phyloP scores from a whole-genome alignment of 345 rosid species.

The Citrus reticulata region DNA sequence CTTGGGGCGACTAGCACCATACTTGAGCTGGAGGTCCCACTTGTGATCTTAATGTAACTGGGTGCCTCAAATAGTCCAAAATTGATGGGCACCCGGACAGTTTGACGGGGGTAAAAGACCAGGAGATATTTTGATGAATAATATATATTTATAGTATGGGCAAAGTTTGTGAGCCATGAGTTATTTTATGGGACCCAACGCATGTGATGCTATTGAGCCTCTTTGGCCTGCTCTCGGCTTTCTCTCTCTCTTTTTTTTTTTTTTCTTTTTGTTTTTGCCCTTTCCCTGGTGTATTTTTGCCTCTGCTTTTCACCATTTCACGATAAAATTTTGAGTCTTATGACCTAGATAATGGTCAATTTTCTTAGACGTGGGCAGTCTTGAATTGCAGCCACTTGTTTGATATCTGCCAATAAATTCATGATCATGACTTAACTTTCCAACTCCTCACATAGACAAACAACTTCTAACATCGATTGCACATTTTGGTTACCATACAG shows the following conservation, averaged over 20 bases:
- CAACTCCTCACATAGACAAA: neutral
- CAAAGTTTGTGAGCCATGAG: constrained; percentile 9
- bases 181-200: constrained; percentile 23
- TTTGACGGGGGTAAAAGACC: neutral
- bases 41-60: no score
- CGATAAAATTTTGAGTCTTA: neutral
- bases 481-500: no score
- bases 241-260: neutral
- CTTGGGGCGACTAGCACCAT: no score
- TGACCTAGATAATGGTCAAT: neutral
- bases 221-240: neutral
- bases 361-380: neutral
- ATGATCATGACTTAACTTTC: neutral
- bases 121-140: constrained; percentile 4
- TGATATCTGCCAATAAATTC: neutral
- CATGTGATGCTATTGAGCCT: constrained; percentile 28
- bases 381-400: neutral
- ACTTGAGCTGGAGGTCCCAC: no score
- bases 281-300: constrained; percentile 5
- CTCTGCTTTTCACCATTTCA: neutral
- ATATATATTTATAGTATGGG: neutral
- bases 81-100: neutral
- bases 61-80: neutral
- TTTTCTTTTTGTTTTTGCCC: neutral
- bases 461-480: no score